Base-by-base conservation (phyloP, 495 filamentous ascomycete species). In the Evernia prunastri region DNA sequence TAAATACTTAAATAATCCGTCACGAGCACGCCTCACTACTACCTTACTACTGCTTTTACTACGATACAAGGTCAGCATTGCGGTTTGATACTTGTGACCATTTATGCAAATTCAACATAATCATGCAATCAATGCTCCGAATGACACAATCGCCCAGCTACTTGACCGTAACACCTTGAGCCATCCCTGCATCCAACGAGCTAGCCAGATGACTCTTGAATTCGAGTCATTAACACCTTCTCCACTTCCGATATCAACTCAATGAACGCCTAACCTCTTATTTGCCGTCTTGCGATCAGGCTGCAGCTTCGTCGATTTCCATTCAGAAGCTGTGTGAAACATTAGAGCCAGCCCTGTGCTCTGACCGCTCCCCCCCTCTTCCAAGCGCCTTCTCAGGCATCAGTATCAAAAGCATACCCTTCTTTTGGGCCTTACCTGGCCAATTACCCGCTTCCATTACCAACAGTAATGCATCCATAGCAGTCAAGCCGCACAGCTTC, bases 121-220 rank as follows among this genome's bases (percentile, higher is more conserved):
- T 23, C 62, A 51, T 59, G 31, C 33, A 9, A 51, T 40, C n/a
- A 25, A 27, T 40, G 33, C 56, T 54, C 51, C 4, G 33, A 3
- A 33, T 54, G 29, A 33, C 56, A 39, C 36, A 11, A 39, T 23
- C 27, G 25, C 23, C 13, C 7, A 0, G 13, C 5, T 59, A 37
- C 5, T 67, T 72, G 62, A 76, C 68, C 49, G 73, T 18, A 35
- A 58, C 15, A 37, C 62, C 17, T 51, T 37, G 37, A 49, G 56
- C n/a, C 9, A 54, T 37, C 56, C 42, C 37, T 59, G 62, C 31
- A 37, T 31, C 31, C 47, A n/a, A n/a, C 23, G n/a, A 59, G 62
- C 62, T 64, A 53, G 45, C 42, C 42, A 42, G 23, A 64, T 64
- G 62, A 64, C 62, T 64, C 62, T 51, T 58, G 35, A 23, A 43